Base-by-base conservation (phyloP, 441 rosid genomes). In the Theobroma grandiflorum region DNA sequence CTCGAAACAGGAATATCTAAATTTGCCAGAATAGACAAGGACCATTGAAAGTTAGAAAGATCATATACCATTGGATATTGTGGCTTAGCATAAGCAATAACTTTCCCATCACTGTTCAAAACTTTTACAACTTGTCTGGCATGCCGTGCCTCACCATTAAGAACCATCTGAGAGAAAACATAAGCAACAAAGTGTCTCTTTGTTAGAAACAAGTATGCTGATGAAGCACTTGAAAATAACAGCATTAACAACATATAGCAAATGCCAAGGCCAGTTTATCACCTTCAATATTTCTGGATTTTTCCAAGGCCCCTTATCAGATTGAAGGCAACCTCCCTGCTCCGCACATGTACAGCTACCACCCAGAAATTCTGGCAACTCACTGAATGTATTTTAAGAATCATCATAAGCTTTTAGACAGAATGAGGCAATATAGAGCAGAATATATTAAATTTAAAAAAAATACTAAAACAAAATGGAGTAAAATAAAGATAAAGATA, bases 271-370 rank as follows among this genome's bases (percentile, higher is more conserved):
- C 63, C 78, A 82, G 72, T 9, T 37, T 74, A 82, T 42, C 75
- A 93, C 99, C 98, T 94, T 97, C 72, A 97, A 83, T 69, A 97
- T 92, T 76, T 91, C 95, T 2, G 94, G 94, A 85, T 94, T 93
- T 85, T 91, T 95, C 99, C 99, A 97, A 50, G 99, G 99, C 78
- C 99, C 99, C 86, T 97, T 97, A 79, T 95, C 99, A 81, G 99
- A 97, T 63, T 83, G 87, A 88, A 95, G 95, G 88, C 99, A 97
- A 79, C 99, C 99, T 75, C 99, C 99, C 85, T 92, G 90, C 80
- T 92, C 95, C 67, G 94, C 92, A 81, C 99, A 97, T 33, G 89
- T 91, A 79, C 99, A 97, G 63, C 83, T 82, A 79, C 99, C 99
- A 55, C 99, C 99, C 79, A 97, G 87, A 89, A 93, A 94, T 78